Evolutionary conservation across 305 asterid genomes (phyloP), one percentile per base, ranked within the genome.

Genomic region (Fraxinus dipetala): DNA sequence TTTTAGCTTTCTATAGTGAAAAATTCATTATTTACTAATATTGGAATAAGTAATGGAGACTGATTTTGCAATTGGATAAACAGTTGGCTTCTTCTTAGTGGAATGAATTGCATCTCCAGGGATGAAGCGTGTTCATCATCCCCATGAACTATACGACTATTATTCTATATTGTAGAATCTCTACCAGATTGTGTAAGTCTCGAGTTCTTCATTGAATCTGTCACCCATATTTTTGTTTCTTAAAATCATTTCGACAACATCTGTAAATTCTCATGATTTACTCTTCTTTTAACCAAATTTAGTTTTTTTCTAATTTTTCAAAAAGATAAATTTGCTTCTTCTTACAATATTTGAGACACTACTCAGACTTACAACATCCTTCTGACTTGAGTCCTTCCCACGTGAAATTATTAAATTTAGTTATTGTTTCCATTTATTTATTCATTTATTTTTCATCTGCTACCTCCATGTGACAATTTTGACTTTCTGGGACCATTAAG

Each of bases 81-180:
- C 32, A 18, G n/a, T 63, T 63, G 2, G 72, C 72, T 22, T 63
- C 61, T 61, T 20, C 32, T 63, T 63, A 8, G n/a, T 24, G 32
- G 72, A 24, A 63, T 22, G 32, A 24, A 63, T 20, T 24, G 14
- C 16, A 63, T 63, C 32, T 63, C 32, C 72, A 20, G 14, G 32
- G 72, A 32, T 20, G 72, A 63, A 9, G 73, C 6, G 9, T 31
- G n/a, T 24, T 63, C 11, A 16, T 63, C 26, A 32, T 24, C 5
- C 65, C 18, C 1, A 7, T 54, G 65, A 54, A 54, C 65, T n/a
- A 1, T 8, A 63, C 3, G 10, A n/a, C 82, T 83, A 85, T 30
- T 91, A 92, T 80, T 87, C 95, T 72, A 67, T 92, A 43, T 78
- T 92, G 80, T 92, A 95, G 95, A 92, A 91, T 84, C 86, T 88